Evolutionary conservation across 106 monocot species (phyloP).

Genomic region (Dioscorea zingiberensis): DNA sequence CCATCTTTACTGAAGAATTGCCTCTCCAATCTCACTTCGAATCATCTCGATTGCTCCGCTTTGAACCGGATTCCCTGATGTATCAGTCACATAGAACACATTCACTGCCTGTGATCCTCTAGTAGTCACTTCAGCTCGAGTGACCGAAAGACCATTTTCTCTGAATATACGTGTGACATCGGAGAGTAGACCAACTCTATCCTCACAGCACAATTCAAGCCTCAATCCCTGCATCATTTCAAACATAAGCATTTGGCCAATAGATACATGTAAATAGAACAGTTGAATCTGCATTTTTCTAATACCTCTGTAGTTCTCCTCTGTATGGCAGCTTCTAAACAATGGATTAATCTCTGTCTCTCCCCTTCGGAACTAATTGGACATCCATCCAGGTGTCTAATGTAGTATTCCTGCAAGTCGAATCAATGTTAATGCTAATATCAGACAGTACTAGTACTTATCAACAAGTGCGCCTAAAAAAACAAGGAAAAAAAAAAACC

Average conservation of each 20-base stretch:
- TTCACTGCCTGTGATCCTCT: slow-evolving; percentile 61
- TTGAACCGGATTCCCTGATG: slow-evolving; percentile 54
- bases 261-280: too few species aligned
- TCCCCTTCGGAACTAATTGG: slow-evolving; percentile 85
- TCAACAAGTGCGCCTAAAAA: too few species aligned
- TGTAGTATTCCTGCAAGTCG: slow-evolving; percentile 68
- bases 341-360: slow-evolving; percentile 69
- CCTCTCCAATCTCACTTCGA: slow-evolving; percentile 56
- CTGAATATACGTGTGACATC: slow-evolving; percentile 88
- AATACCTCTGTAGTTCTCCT: slow-evolving; percentile 83
- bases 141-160: slow-evolving; percentile 74
- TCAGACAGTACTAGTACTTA: not conserved
- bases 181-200: slow-evolving; percentile 77
- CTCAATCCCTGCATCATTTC: slow-evolving; percentile 63
- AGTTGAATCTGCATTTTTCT: too few species aligned
- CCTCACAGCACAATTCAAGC: slow-evolving; percentile 81
- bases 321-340: slow-evolving; percentile 94
- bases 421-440: slow-evolving; percentile 1
- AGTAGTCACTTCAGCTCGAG: slow-evolving; percentile 69
- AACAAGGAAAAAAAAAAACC: slow-evolving; percentile 33
- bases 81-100: slow-evolving; percentile 77
- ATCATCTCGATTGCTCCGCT: slow-evolving; percentile 56
- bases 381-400: slow-evolving; percentile 75
- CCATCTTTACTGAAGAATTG: slow-evolving; percentile 70
- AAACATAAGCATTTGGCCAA: too few species aligned